phyloP scores from a whole-genome alignment of 768 basidiomycete genomes.

The Gautieria morchelliformis region DNA sequence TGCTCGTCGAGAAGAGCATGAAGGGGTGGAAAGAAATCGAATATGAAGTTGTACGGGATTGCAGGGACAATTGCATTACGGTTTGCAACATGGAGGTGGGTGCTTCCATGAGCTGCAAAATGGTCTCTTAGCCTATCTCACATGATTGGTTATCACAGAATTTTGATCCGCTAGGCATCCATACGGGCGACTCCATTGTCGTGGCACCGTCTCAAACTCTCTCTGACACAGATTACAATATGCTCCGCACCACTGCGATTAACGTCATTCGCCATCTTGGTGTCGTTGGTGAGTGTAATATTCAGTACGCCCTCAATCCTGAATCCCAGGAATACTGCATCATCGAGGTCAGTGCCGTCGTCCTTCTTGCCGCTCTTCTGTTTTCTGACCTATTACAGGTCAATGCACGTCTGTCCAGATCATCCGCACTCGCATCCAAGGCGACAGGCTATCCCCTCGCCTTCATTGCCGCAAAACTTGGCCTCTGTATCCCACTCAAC shows the following conservation, averaged over 20 bases:
- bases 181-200: conserved; percentile 98
- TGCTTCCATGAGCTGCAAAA: neutral
- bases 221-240: conserved; percentile 98
- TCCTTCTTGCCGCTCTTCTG: neutral
- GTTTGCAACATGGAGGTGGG: conserved; percentile 99
- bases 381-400: conserved; percentile 32
- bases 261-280: conserved; percentile 98
- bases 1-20: conserved; percentile 99
- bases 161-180: conserved; percentile 97
- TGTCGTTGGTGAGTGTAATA: conserved; percentile 97
- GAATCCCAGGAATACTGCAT: conserved; percentile 95
- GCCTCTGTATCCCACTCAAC: conserved; percentile 93
- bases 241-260: conserved; percentile 96
- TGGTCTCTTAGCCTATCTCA: neutral
- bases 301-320: conserved; percentile 97
- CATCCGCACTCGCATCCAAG: conserved; percentile 95
- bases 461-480: conserved; percentile 97
- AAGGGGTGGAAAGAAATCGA: conserved; percentile 99
- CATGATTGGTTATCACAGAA: conserved; percentile 46
- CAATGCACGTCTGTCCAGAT: conserved; percentile 96
- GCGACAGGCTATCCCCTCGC: conserved; percentile 97
- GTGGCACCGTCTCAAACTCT: conserved; percentile 96
- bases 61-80: conserved; percentile 96
- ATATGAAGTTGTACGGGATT: conserved; percentile 97
- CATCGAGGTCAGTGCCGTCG: conserved; percentile 65